Base-by-base conservation (phyloP, 345 rosid genomes). In the Murraya paniculata region DNA sequence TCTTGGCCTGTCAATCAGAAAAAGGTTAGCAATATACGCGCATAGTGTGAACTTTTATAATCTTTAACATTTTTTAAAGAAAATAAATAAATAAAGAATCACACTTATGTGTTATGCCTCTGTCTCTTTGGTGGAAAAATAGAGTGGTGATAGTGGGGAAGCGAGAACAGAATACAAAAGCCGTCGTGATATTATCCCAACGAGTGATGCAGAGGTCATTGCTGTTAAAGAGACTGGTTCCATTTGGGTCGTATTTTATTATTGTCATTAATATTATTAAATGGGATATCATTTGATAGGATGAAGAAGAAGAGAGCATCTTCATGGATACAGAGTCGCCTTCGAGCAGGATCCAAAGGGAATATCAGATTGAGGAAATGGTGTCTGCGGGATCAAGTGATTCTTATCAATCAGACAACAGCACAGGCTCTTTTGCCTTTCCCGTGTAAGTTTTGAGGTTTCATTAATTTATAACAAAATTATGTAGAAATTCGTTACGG, bases 351-450 rank as follows among this genome's bases (percentile, higher is more conserved):
- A 79, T 68, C 13, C 59, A 62, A 27, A 62, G n/a, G 66, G 82
- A 73, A 57, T 61, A 74, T 1, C 48, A 61, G 57, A 53, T 18
- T 53, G 57, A 53, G 0, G 48, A 64, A 45, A 64, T 76, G 13
- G 78, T 77, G 11, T 88, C 90, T 10, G 81, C 41, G 6, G 86
- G 81, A 76, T 88, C 91, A 11, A 87, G 87, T 28, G 89, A 84
- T 65, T 89, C 92, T 0, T 83, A 82, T 70, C 80, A 77, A 57
- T 93, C 95, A 5, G 89, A 89, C 24, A 84, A 85, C 78, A 87
- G 92, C 82, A 73, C 85, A 7, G 90, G 84, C 18, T 93, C 98
- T 1, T 93, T 93, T 77, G 88, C 94, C 35, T 91, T 93, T 81
- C 98, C 98, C 5, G 83, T 82, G 94, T 93, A 80, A 86, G 93